phyloP scores from a whole-genome alignment of 352 stramenopile genomes.

The Phytopythium sindhum region DNA sequence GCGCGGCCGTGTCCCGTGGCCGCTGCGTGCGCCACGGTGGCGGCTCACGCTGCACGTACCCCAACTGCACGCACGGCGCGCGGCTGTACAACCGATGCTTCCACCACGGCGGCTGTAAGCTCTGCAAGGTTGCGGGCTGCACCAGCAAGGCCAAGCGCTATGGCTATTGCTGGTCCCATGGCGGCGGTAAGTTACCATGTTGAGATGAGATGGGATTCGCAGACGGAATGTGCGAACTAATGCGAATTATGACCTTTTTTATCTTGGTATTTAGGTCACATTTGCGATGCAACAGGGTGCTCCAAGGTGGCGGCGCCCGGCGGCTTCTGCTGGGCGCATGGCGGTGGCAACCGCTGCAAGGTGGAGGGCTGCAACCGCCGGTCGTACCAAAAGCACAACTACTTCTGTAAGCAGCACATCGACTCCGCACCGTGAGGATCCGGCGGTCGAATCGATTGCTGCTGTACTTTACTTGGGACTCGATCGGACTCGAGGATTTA shows the following conservation, averaged over 20 bases:
- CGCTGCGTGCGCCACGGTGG: conserved; percentile 53
- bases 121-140: conserved; percentile 59
- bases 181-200: conserved; percentile 20
- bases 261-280: conserved; percentile 22
- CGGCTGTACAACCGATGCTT: conserved; percentile 64
- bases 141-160: conserved; percentile 72
- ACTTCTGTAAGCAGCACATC: conserved; percentile 70
- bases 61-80: conserved; percentile 55
- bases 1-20: conserved; percentile 47
- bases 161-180: conserved; percentile 69
- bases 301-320: conserved; percentile 62
- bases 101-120: conserved; percentile 61
- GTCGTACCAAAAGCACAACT: conserved; percentile 66
- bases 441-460: too few species aligned
- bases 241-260: neutral
- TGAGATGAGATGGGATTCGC: neutral
- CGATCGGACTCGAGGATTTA: conserved; percentile 1
- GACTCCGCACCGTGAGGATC: conserved; percentile 5
- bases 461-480: neutral
- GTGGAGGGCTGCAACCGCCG: conserved; percentile 65
- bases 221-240: neutral
- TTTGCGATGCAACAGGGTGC: conserved; percentile 48
- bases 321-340: conserved; percentile 69
- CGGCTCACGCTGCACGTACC: conserved; percentile 52
- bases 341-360: conserved; percentile 67